Evolutionary conservation across 140 eudicot genomes (phyloP).

Genomic region (Anethum foeniculum): DNA sequence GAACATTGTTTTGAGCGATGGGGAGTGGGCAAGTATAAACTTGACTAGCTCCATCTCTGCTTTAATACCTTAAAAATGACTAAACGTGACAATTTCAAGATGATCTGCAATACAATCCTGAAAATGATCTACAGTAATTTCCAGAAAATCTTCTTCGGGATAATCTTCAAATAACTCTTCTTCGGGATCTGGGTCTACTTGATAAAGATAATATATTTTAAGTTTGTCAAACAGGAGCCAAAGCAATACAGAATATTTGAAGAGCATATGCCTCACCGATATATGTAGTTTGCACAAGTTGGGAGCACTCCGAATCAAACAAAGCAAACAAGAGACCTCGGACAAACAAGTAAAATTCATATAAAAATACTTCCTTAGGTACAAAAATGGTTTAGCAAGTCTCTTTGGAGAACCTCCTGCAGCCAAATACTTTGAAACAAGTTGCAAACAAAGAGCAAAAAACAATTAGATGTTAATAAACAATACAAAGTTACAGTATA

Average conservation of each 20-base stretch:
- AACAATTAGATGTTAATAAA: too few species aligned
- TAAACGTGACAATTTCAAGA: neutral
- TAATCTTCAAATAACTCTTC: neutral
- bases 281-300: conserved; percentile 1
- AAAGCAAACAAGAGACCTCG: neutral
- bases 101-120: neutral
- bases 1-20: neutral
- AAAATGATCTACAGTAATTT: too few species aligned
- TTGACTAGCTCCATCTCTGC: conserved; percentile 2
- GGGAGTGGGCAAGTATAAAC: neutral
- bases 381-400: neutral
- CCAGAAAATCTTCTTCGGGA: neutral
- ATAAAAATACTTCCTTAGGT: neutral
- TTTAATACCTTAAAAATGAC: neutral
- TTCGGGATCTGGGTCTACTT: neutral
- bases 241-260: neutral
- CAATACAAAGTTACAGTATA: neutral
- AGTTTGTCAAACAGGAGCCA: neutral
- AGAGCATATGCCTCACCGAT: neutral
- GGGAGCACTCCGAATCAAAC: neutral
- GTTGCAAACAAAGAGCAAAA: neutral
- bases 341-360: neutral
- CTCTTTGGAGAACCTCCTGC: neutral
- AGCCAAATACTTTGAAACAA: neutral
- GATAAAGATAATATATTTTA: neutral